A percentile compares a stretch with the other conserved stretches of the same genome.
Evolutionary conservation across 2,329 filamentous ascomycete species (phyloP).

Genomic region (Dryadomyces sulphureus): DNA sequence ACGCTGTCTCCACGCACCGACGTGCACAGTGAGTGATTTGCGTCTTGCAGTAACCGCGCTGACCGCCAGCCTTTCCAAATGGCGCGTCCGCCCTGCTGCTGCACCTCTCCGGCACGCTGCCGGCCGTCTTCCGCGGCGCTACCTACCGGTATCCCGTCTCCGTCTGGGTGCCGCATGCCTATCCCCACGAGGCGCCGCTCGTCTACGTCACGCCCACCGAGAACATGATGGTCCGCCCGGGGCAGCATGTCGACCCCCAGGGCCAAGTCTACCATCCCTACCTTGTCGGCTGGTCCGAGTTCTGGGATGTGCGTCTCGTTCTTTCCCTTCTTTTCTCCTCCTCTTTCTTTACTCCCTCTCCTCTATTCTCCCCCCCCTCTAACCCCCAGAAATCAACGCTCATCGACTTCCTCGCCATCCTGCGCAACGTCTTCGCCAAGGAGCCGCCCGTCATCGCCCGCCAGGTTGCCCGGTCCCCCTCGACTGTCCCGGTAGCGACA

Average conservation of each 20-base stretch:
- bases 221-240: conserved; percentile 78
- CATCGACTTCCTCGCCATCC: conserved; percentile 64
- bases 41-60: not conserved
- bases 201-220: conserved; percentile 80
- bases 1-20: conserved; percentile 77
- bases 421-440: conserved; percentile 81
- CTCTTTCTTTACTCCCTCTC: not conserved
- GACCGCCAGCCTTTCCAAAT: conserved; percentile 62
- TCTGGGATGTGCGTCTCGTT: conserved; percentile 63
- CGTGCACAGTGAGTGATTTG: conserved; percentile 64
- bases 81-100: conserved; percentile 76
- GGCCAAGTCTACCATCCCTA: conserved; percentile 94
- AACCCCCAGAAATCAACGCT: conserved; percentile 61
- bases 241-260: conserved; percentile 88
- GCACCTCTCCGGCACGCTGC: conserved; percentile 73
- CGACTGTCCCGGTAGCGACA: conserved; percentile 11
- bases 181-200: conserved; percentile 73
- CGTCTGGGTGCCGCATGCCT: conserved; percentile 84
- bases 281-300: conserved; percentile 73
- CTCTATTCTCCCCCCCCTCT: not conserved
- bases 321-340: not conserved
- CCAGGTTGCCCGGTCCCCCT: conserved; percentile 28
- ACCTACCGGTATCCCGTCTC: conserved; percentile 85
- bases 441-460: conserved; percentile 82
- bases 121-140: conserved; percentile 78